phyloP scores from a whole-genome alignment of 768 basidiomycete species.

The Boletellus emodensis region DNA sequence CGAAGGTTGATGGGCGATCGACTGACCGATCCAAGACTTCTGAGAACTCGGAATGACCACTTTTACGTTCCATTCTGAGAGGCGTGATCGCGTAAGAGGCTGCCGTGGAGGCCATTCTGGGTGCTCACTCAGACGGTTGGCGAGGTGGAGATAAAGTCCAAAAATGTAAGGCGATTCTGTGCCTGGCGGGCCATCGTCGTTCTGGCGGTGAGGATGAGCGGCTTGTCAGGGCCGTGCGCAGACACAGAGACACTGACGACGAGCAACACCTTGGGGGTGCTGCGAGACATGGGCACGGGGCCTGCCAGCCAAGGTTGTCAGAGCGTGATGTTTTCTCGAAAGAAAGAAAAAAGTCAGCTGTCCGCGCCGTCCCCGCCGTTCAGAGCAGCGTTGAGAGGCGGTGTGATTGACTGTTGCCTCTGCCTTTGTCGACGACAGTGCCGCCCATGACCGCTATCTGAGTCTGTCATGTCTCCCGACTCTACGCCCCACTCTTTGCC shows the following conservation, averaged over 20 bases:
- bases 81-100: constrained; percentile 3
- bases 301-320: no score
- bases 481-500: constrained; percentile 28
- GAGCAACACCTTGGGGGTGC: constrained; percentile 35
- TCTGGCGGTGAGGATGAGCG: constrained; percentile 39
- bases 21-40: constrained; percentile 83
- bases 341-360: constrained; percentile 9
- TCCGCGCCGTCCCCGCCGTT: constrained; percentile 6
- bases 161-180: constrained; percentile 72
- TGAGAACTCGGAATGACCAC: constrained; percentile 79
- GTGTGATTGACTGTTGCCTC: no score
- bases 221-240: not conserved
- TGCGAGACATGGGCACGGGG: constrained; percentile 6
- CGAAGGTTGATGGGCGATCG: not conserved
- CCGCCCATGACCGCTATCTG: constrained; percentile 15
- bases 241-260: constrained; percentile 34
- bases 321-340: constrained; percentile 18
- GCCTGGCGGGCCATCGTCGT: constrained; percentile 82
- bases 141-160: constrained; percentile 62
- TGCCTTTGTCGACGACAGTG: not conserved
- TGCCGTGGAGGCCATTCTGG: constrained; percentile 1
- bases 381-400: constrained; percentile 1
- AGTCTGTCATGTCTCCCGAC: constrained; percentile 20
- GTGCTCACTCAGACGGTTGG: constrained; percentile 51
- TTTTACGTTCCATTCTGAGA: constrained; percentile 70